Evolutionary conservation across 192 early-diverging fungal species (phyloP).

Genomic region (Coemansia sp.): DNA sequence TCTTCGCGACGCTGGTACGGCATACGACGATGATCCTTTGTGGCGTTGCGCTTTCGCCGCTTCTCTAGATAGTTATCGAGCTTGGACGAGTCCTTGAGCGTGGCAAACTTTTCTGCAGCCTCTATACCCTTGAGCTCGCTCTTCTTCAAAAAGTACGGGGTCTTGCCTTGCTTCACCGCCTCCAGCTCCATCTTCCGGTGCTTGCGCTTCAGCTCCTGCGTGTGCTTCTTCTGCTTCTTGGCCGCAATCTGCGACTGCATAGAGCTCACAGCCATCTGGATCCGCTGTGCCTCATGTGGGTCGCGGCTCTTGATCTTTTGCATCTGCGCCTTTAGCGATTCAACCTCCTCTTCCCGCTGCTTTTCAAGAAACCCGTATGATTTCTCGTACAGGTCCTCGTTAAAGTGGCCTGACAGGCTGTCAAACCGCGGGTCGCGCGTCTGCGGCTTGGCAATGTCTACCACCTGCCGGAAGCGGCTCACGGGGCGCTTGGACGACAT

Average conservation of each 20-base stretch:
- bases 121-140: constrained; percentile 78
- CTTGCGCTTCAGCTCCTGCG: constrained; percentile 66
- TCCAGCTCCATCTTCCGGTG: constrained; percentile 82
- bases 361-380: constrained; percentile 88
- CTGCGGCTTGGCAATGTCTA: constrained; percentile 20
- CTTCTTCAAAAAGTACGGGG: constrained; percentile 90
- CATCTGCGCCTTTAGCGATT: constrained; percentile 61
- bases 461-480: constrained; percentile 46
- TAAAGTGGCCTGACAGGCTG: constrained; percentile 80
- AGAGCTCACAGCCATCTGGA: constrained; percentile 59
- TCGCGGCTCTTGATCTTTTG: constrained; percentile 61
- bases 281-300: constrained; percentile 54
- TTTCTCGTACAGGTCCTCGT: constrained; percentile 88
- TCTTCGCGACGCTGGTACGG: constrained; percentile 57
- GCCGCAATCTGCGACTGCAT: constrained; percentile 56
- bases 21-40: constrained; percentile 74
- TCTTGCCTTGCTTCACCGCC: constrained; percentile 83
- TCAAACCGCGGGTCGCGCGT: constrained; percentile 94
- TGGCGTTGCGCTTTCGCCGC: constrained; percentile 88
- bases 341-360: constrained; percentile 73
- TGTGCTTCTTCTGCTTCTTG: constrained; percentile 52
- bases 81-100: constrained; percentile 65
- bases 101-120: constrained; percentile 80
- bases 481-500: constrained; percentile 51
- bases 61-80: constrained; percentile 89